phyloP scores from a whole-genome alignment of 805 yeast genomes.

The Candida insectalens region DNA sequence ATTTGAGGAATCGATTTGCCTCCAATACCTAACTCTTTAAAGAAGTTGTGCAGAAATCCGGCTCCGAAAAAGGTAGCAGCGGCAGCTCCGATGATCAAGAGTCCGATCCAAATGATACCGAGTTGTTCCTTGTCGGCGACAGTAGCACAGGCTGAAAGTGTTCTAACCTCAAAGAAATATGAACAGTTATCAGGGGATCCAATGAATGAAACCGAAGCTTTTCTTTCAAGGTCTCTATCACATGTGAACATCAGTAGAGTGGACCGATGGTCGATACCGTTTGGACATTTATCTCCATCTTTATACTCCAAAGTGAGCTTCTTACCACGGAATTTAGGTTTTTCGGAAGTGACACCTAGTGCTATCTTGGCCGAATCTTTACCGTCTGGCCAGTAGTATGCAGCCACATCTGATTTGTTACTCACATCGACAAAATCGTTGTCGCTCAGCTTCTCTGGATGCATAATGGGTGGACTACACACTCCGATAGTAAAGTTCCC shows the following conservation, averaged over 20 bases:
- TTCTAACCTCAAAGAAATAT: slow-evolving; percentile 74
- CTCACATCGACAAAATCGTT: slow-evolving; percentile 24
- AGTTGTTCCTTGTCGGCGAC: slow-evolving; percentile 56
- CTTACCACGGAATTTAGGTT: slow-evolving; percentile 62
- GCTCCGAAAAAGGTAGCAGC: slow-evolving; percentile 33
- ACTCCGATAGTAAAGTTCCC: slow-evolving; percentile 68
- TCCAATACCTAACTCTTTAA: slow-evolving; percentile 16
- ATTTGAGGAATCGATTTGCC: no score
- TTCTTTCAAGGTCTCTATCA: slow-evolving; percentile 60
- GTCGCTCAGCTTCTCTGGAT: slow-evolving; percentile 12
- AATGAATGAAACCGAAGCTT: slow-evolving; percentile 58
- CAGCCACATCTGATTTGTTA: slow-evolving; percentile 43
- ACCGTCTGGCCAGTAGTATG: slow-evolving; percentile 32
- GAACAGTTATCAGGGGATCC: slow-evolving; percentile 72
- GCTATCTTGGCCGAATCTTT: slow-evolving; percentile 25
- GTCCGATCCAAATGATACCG: slow-evolving; percentile 57
- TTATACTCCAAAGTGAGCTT: slow-evolving; percentile 61
- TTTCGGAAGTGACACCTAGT: slow-evolving; percentile 51
- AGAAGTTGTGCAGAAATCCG: slow-evolving; percentile 27
- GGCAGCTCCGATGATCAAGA: slow-evolving; percentile 37
- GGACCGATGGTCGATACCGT: slow-evolving; percentile 42
- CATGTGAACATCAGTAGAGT: slow-evolving; percentile 67
- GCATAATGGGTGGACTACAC: slow-evolving; percentile 46
- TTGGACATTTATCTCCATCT: slow-evolving; percentile 52
- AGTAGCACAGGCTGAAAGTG: slow-evolving; percentile 81